Base-by-base conservation (phyloP, 208 protist genomes). In the Strigomonas culicis region DNA sequence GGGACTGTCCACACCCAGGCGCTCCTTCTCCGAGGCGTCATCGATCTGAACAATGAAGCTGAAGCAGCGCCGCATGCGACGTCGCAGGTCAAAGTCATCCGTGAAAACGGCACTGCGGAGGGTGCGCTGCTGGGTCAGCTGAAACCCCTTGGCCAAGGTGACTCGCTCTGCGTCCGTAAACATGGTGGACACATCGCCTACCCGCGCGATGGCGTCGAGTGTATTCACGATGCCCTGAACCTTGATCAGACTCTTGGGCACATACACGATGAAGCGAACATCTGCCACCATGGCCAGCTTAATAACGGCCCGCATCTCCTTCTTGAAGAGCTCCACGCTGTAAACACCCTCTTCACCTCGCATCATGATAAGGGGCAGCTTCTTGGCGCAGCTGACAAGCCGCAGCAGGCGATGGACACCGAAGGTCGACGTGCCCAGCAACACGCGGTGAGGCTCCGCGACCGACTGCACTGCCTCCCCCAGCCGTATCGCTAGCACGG, bases 141-240 rank as follows among this genome's bases (percentile, higher is more conserved):
- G 17, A 13, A 68, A 69, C 6, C 74, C 70, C 28, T 79, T 58
- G 17, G 83, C 51, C 24, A 95, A 70, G 3, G 70, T 59, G 19
- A 75, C 50, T 47, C 77, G 70, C 66, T 92, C 89, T 50, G 85
- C 82, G 25, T 76, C 70, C 10, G 73, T 76, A 69, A 92, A 88
- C n/a, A 92, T 73, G 22, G 76, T 71, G 24, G 74, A 78, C 19
- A 90, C 74, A 41, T 95, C 78, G 28, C 89, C 86, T 36, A 74
- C 74, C 34, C 79, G 77, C 24, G 92, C 70, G 31, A 92, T 63
- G 6, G 64, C 63, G 66, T 95, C 86, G 17, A 95, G 53, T 19
- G 56, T 22, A 4, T 70, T 60, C 41, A 88, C 59, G 31, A 86
- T 81, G 59, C 76, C 79, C 13, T 68, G 56, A 11, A 80, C 62